Conservation (phyloP, 1,284 basidiomycete genomes). For the Ganoderma meredithae region DNA sequence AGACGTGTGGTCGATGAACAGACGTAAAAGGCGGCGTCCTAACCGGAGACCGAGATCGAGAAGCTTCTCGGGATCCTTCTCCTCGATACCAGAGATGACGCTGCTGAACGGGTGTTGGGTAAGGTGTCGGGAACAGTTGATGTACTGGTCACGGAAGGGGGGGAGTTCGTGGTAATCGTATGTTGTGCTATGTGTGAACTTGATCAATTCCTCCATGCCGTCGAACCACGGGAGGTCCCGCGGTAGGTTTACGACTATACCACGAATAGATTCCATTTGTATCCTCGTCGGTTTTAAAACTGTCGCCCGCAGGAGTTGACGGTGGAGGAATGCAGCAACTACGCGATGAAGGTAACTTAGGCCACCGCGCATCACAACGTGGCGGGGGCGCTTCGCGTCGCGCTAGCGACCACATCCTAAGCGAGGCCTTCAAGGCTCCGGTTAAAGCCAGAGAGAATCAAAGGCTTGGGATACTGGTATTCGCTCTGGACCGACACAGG, state of each 20-base stretch:
- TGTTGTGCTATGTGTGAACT: background rate
- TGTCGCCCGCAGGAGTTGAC: background rate
- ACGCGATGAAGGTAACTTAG: background rate
- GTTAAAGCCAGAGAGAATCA: too few species aligned
- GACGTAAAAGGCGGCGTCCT: background rate
- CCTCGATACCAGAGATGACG: background rate
- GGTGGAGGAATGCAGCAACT: background rate
- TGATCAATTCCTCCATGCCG: background rate
- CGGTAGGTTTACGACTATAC: background rate
- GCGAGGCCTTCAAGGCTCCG: too few species aligned
- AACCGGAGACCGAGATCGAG: conserved; percentile 2
- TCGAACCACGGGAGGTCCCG: background rate
- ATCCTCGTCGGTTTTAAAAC: background rate
- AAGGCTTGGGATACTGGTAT: too few species aligned
- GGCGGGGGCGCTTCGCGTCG: too few species aligned
- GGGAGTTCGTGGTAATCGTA: background rate
- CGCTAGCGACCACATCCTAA: background rate
- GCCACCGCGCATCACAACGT: background rate
- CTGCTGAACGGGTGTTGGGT: background rate
- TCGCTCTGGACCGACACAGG: too few species aligned
- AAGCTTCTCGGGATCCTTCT: background rate
- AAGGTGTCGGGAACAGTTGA: background rate
- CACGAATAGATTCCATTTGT: background rate
- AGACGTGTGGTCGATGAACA: background rate
- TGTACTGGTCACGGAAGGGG: background rate